phyloP scores from a whole-genome alignment of 768 basidiomycete genomes.

The Termitomyces sp. region DNA sequence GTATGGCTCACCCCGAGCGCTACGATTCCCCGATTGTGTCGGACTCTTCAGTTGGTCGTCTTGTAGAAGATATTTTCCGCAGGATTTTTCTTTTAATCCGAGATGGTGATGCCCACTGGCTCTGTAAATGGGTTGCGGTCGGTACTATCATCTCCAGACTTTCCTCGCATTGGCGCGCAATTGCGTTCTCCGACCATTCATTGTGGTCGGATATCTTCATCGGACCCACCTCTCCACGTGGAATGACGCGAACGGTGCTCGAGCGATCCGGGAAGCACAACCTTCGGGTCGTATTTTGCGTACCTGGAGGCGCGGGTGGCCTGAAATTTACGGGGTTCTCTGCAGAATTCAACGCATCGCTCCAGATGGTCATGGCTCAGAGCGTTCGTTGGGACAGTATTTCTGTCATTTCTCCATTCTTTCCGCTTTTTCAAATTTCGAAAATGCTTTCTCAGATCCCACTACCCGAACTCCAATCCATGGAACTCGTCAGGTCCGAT shows the following conservation, averaged over 20 bases:
- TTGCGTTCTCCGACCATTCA: neutral
- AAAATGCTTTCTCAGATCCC: neutral
- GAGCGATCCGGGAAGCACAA: neutral
- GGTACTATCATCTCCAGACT: neutral
- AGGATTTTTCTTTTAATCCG: neutral
- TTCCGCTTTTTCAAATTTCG: neutral
- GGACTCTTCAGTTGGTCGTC: neutral
- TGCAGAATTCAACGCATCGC: neutral
- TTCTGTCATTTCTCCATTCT: neutral
- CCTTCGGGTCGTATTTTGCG: neutral
- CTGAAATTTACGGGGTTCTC: neutral
- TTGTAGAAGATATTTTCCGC: neutral
- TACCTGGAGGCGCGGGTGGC: neutral
- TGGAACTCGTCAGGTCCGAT: neutral
- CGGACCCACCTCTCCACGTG: neutral
- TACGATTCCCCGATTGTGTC: too few relatives aligned
- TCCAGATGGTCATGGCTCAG: neutral
- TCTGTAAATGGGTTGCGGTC: neutral
- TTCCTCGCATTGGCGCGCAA: neutral
- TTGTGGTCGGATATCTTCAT: neutral
- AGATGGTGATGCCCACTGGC: neutral
- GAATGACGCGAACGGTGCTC: neutral
- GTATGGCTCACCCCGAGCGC: too few relatives aligned
- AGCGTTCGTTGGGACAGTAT: neutral
- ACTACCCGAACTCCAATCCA: neutral